phyloP scores from a whole-genome alignment of 2,329 filamentous ascomycete species.

The Harringtonia lauricola region DNA sequence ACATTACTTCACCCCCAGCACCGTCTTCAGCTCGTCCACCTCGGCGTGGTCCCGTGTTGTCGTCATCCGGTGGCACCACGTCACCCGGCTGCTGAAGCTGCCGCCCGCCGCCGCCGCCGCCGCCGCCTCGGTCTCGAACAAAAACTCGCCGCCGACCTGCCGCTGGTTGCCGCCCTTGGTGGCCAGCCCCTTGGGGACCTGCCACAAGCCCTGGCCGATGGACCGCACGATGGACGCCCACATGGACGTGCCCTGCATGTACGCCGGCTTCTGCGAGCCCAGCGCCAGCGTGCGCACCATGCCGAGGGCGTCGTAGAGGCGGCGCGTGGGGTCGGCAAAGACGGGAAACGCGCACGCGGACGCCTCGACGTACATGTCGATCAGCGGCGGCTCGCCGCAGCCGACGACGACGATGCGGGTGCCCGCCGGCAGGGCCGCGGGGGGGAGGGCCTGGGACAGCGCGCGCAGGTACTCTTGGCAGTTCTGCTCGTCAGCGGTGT shows the following conservation, averaged over 20 bases:
- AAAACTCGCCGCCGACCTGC: slow-evolving; percentile 67
- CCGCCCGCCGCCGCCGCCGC: slow-evolving; percentile 14
- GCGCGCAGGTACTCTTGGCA: slow-evolving; percentile 65
- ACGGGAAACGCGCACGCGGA: slow-evolving; percentile 62
- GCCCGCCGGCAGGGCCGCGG: slow-evolving; percentile 35
- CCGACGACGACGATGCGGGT: slow-evolving; percentile 62
- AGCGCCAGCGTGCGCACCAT: slow-evolving; percentile 55
- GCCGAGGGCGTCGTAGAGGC: slow-evolving; percentile 55
- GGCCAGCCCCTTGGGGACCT: slow-evolving; percentile 45
- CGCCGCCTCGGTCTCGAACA: slow-evolving; percentile 43
- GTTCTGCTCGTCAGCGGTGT: slow-evolving; percentile 33
- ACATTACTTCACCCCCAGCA: slow-evolving; percentile 45
- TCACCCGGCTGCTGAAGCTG: slow-evolving; percentile 31
- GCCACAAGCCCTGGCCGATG: slow-evolving; percentile 48
- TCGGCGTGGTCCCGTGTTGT: slow-evolving; percentile 70
- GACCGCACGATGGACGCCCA: slow-evolving; percentile 34
- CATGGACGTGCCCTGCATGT: slow-evolving; percentile 46
- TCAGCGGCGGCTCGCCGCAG: slow-evolving; percentile 58
- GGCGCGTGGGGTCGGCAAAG: slow-evolving; percentile 61
- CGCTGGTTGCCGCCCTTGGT: slow-evolving; percentile 53
- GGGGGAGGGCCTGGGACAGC: slow-evolving; percentile 47
- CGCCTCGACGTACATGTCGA: slow-evolving; percentile 51
- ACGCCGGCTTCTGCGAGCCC: slow-evolving; percentile 46
- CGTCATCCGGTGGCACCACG: slow-evolving; percentile 76
- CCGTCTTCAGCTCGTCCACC: slow-evolving; percentile 51